Evolutionary conservation across 352 stramenopile genomes (phyloP).

Genomic region (Phytophthora pluvialis): DNA sequence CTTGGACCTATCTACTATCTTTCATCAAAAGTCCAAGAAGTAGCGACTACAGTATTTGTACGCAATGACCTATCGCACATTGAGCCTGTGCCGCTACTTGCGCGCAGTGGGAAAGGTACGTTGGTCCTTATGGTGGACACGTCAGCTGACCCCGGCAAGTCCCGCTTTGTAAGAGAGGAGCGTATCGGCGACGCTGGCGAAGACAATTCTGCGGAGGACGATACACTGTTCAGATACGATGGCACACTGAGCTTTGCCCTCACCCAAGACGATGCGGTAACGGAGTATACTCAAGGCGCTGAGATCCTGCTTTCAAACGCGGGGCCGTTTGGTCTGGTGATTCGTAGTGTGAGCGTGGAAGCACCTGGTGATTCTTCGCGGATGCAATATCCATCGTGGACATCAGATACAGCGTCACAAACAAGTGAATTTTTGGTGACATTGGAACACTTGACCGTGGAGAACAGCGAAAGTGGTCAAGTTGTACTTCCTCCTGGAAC

Average conservation of each 20-base stretch:
- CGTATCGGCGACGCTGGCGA: background rate
- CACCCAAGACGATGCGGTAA: conserved; percentile 2
- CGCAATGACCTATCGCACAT: conserved; percentile 76
- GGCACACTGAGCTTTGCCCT: conserved; percentile 29
- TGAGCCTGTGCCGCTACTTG: conserved; percentile 48
- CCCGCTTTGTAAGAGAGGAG: conserved; percentile 5
- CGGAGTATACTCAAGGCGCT: conserved; percentile 23
- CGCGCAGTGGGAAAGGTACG: conserved; percentile 48
- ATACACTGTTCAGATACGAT: conserved; percentile 9
- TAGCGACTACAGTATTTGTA: conserved; percentile 49
- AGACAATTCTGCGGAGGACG: background rate
- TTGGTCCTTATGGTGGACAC: conserved; percentile 30
- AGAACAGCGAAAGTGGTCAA: conserved; percentile 1
- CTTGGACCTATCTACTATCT: conserved; percentile 76
- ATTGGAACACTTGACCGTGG: background rate
- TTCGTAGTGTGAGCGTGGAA: conserved; percentile 24
- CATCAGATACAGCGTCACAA: background rate
- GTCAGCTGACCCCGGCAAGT: background rate
- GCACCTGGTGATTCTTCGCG: background rate
- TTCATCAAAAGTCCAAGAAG: conserved; percentile 42
- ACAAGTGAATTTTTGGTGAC: conserved; percentile 24
- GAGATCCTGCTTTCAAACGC: conserved; percentile 36
- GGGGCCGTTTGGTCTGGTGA: conserved; percentile 28
- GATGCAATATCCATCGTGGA: conserved; percentile 6
- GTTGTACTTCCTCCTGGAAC: conserved; percentile 22